These are phyloP conservation scores for Posidonia oceanica DNA, from an alignment of 116 monocot species.

Conservation along the genomic window DNA sequence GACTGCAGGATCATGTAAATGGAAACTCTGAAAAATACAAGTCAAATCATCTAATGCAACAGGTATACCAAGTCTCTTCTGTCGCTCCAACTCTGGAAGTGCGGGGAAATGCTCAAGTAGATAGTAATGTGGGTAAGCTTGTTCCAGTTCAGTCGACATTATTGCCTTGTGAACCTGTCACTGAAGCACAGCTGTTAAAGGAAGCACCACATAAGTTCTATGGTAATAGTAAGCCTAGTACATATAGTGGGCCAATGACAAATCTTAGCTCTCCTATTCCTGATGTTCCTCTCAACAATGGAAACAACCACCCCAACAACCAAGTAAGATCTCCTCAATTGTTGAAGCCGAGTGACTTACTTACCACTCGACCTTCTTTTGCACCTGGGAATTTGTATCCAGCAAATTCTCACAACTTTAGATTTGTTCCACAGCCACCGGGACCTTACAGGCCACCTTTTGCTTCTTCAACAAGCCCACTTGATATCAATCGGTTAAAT, in stretches of 20 bases:
- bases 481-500: conserved; percentile 23
- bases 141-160: conserved; percentile 2
- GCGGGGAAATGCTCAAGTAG: not conserved
- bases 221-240: not conserved
- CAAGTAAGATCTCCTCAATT: conserved; percentile 12
- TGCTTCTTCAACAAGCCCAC: conserved; percentile 10
- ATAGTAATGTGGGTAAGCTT: conserved; percentile 3
- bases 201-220: conserved; percentile 30
- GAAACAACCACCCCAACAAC: not conserved
- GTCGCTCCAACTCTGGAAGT: not conserved
- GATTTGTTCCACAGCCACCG: conserved; percentile 9
- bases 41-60: conserved; percentile 1
- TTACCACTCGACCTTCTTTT: conserved; percentile 15
- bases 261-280: not conserved
- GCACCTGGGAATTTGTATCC: conserved; percentile 16
- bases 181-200: conserved; percentile 6
- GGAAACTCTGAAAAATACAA: not conserved
- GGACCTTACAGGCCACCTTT: conserved; percentile 1
- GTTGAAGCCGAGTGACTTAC: conserved; percentile 14
- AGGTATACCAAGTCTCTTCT: not conserved
- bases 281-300: conserved; percentile 9
- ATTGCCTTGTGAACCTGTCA: conserved; percentile 1
- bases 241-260: conserved; percentile 1
- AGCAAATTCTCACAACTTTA: conserved; percentile 18
- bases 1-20: conserved; percentile 5